phyloP scores from a whole-genome alignment of 2,329 filamentous ascomycete genomes.

The Neoarthrinium moseri region DNA sequence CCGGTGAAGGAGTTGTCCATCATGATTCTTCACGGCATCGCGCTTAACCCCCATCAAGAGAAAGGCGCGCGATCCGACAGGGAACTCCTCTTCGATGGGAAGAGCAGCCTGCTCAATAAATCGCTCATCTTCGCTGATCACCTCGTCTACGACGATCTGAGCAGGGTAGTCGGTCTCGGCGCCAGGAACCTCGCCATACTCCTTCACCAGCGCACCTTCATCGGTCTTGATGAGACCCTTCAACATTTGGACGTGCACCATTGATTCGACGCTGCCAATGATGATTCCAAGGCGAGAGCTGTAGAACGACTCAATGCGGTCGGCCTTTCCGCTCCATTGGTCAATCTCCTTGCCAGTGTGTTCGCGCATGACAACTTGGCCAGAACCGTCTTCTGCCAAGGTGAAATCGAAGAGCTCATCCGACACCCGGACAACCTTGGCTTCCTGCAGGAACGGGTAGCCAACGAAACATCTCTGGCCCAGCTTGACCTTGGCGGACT shows the following conservation, averaged over 20 bases:
- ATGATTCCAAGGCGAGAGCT: conserved; percentile 88
- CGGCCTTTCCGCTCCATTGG: conserved; percentile 81
- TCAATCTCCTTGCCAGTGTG: conserved; percentile 76
- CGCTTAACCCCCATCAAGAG: conserved; percentile 85
- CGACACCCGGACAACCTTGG: conserved; percentile 82
- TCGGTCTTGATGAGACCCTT: conserved; percentile 90
- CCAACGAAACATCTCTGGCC: conserved; percentile 87
- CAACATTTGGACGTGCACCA: conserved; percentile 91
- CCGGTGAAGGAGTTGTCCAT: not conserved
- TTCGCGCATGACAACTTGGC: conserved; percentile 63
- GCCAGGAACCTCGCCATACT: conserved; percentile 83
- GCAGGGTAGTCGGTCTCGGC: conserved; percentile 88
- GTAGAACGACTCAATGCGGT: conserved; percentile 81
- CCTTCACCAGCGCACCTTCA: conserved; percentile 86
- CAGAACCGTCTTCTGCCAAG: conserved; percentile 61
- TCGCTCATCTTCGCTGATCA: conserved; percentile 85
- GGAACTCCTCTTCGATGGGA: conserved; percentile 89
- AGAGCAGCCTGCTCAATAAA: conserved; percentile 90
- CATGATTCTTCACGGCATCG: conserved; percentile 7
- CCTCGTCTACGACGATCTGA: conserved; percentile 85
- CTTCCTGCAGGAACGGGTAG: conserved; percentile 94
- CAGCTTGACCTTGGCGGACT: conserved; percentile 74
- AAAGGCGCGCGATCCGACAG: conserved; percentile 78
- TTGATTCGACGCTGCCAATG: conserved; percentile 81
- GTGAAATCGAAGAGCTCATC: conserved; percentile 92